Evolutionary conservation across 2,329 filamentous ascomycete genomes (phyloP).

Genomic region (Colletotrichum endophyticum): DNA sequence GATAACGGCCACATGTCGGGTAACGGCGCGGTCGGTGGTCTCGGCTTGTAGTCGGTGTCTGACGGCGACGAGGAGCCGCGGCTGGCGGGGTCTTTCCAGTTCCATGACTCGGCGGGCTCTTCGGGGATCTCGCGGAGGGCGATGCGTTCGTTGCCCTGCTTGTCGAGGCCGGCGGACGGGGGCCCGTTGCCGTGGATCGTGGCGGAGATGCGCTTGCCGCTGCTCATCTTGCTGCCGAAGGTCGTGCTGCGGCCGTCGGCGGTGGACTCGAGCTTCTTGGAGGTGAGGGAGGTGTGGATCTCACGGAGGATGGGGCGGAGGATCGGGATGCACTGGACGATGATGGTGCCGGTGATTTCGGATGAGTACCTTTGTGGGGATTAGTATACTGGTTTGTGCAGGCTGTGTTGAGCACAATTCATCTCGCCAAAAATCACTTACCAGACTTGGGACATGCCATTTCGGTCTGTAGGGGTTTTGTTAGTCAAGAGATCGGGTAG

Average conservation of each 20-base stretch:
- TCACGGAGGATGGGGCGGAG: conserved; percentile 47
- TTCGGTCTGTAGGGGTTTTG: conserved; percentile 33
- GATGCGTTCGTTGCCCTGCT: conserved; percentile 15
- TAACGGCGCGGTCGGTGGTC: conserved; percentile 12
- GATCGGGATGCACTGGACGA: conserved; percentile 59
- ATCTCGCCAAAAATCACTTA: conserved; percentile 20
- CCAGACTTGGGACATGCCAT: conserved; percentile 51
- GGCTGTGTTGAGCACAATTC: not conserved
- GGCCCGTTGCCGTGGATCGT: not conserved
- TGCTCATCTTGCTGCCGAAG: conserved; percentile 17
- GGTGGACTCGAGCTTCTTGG: conserved; percentile 18
- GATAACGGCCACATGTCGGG: conserved; percentile 16
- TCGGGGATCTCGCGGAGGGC: conserved; percentile 22
- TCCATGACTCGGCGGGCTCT: not conserved
- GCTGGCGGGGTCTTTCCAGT: not conserved
- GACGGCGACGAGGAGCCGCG: not conserved
- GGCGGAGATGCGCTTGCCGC: conserved; percentile 8
- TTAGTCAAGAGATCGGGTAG: not conserved
- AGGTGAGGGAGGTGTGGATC: conserved; percentile 21
- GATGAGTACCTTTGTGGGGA: conserved; percentile 43
- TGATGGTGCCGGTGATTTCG: conserved; percentile 58
- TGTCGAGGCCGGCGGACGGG: not conserved
- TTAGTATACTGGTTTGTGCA: not conserved
- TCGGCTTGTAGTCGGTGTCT: conserved; percentile 3
- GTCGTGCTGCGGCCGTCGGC: conserved; percentile 9